Conservation (phyloP, 116 monocot genomes). For the Cymodocea nodosa region DNA sequence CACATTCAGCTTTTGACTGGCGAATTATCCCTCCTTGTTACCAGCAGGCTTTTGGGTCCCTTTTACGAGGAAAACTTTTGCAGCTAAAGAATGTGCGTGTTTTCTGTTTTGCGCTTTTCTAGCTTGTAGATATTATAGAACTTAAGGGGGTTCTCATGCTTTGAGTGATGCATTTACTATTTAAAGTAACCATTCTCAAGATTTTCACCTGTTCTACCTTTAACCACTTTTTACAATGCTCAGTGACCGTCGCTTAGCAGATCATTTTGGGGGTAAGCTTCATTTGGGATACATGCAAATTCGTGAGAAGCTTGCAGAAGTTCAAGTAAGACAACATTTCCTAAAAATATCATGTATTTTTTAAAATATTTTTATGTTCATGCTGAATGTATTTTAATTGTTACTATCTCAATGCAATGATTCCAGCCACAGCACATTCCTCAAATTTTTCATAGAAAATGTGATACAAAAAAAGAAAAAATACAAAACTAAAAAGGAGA, state of each 20-base stretch:
- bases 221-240: not conserved
- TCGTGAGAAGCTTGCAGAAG: constrained; percentile 69
- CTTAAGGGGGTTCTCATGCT: not conserved
- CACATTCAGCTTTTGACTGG: constrained; percentile 35
- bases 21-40: constrained; percentile 44
- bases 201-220: not conserved
- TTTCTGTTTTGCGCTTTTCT: constrained; percentile 21
- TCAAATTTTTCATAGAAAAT: too few relatives aligned
- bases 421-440: too few relatives aligned
- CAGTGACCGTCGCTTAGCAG: constrained; percentile 34
- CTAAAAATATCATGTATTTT: not conserved
- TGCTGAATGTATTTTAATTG: not conserved
- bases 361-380: not conserved
- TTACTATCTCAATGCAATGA: too few relatives aligned
- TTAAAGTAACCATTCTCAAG: not conserved
- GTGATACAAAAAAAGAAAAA: too few relatives aligned
- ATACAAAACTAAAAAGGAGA: too few relatives aligned
- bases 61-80: constrained; percentile 81
- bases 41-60: constrained; percentile 64
- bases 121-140: constrained; percentile 15
- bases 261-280: constrained; percentile 88
- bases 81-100: constrained; percentile 80
- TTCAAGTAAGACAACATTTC: constrained; percentile 38
- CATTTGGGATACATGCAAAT: constrained; percentile 79
- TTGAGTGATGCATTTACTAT: not conserved